phyloP scores from a whole-genome alignment of 1,284 basidiomycete genomes.

The Apiotrichum montevideense region DNA sequence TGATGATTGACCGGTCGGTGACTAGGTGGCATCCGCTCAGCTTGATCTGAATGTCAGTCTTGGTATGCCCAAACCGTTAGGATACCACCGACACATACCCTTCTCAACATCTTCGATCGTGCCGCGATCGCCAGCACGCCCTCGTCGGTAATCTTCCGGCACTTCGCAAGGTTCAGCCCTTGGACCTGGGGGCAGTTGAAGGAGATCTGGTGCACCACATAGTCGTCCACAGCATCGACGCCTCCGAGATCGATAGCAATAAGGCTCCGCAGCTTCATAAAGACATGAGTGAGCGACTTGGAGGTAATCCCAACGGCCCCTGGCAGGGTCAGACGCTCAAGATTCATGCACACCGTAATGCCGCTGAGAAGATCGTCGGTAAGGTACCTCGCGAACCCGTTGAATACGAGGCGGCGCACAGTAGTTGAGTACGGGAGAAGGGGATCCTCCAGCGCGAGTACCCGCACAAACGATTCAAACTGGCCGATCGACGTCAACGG shows the following conservation, averaged over 20 bases:
- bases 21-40: constrained; percentile 68
- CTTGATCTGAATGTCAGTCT: constrained; percentile 60
- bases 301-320: constrained; percentile 71
- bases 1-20: constrained; percentile 72
- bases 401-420: constrained; percentile 86
- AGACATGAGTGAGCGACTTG: constrained; percentile 60
- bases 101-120: constrained; percentile 67
- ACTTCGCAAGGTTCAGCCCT: constrained; percentile 85
- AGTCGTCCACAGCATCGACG: constrained; percentile 63
- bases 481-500: constrained; percentile 58
- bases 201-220: constrained; percentile 66
- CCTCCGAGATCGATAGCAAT: constrained; percentile 84
- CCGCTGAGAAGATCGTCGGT: constrained; percentile 70
- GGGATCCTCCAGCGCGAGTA: constrained; percentile 44
- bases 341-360: constrained; percentile 68
- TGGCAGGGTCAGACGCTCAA: constrained; percentile 88
- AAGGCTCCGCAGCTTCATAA: constrained; percentile 66
- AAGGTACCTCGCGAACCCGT: constrained; percentile 64
- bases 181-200: constrained; percentile 69
- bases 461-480: constrained; percentile 26
- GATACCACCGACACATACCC: constrained; percentile 38
- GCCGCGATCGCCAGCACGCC: constrained; percentile 71
- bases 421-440: constrained; percentile 85
- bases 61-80: background rate
- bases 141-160: constrained; percentile 70